Base-by-base conservation (phyloP, 2,329 filamentous ascomycete genomes). In the Grosmannia serpens region DNA sequence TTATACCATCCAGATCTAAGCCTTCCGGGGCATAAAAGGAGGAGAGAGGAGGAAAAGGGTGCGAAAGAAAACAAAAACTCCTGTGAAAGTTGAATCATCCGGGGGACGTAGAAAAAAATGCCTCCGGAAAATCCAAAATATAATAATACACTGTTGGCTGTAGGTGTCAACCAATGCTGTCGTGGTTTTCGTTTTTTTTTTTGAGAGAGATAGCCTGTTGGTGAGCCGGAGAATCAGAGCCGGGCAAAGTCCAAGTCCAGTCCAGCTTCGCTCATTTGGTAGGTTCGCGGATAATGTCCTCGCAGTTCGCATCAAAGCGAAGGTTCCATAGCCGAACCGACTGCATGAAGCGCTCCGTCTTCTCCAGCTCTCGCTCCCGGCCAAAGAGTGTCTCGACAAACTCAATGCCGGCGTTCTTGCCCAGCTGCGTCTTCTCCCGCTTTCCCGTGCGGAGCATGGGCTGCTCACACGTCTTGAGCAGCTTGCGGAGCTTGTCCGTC, bases 301-400 rank as follows among this genome's bases (percentile, higher is more conserved):
- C 89, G 74, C 91, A 96, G 78, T 97, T 96, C 71, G 89, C 89
- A 68, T 96, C 91, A 72, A 96, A 99, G 53, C 92, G 87, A 74
- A 95, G 84, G 71, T 88, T 91, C 89, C 92, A 99, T 41, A 91
- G 79, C 55, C 89, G 83, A 68, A 96, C 86, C 63, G 84, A 85
- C 64, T 88, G 85, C 90, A 97, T 97, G 73, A 96, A 84, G 73
- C 88, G 89, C 77, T 96, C 90, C 2, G 92, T 96, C 73, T 86
- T 86, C 71, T 91, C 86, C 58, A 96, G 79, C 74, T 96, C 89
- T 62, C 91, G 83, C 69, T 97, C 92, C 62, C 88, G 86, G 64
- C 91, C 92, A 67, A 97, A 97, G 66, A 99, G 89, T 56, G 90
- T 91, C 71, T 96, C 87, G 67, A 99, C 92, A 67, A 99, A 97